These are phyloP conservation scores for Pythium biforme DNA, from an alignment of 352 stramenopile species.

Conservation along the genomic window DNA sequence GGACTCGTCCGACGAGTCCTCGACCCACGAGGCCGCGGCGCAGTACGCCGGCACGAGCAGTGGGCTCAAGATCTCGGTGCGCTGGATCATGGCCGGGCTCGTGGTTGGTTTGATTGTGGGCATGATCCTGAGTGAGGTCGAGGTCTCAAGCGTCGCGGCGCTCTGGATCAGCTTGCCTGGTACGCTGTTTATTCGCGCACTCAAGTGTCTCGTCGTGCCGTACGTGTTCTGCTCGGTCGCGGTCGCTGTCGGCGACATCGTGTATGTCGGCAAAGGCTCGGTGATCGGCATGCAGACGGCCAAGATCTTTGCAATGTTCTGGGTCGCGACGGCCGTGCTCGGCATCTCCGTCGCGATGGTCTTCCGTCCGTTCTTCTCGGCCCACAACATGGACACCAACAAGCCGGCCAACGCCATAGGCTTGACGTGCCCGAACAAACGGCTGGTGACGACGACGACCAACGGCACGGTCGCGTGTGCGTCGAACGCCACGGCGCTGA, in stretches of 20 bases:
- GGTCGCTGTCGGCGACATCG: conserved; percentile 66
- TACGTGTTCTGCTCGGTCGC: conserved; percentile 79
- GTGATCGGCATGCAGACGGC: conserved; percentile 61
- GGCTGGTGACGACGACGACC: conserved; percentile 24
- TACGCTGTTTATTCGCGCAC: conserved; percentile 64
- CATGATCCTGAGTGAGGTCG: conserved; percentile 44
- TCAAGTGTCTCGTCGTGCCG: conserved; percentile 69
- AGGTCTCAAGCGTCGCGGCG: conserved; percentile 37
- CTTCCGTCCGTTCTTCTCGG: conserved; percentile 53
- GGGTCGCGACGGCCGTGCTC: conserved; percentile 44
- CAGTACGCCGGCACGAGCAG: conserved; percentile 27
- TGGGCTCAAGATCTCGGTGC: conserved; percentile 42
- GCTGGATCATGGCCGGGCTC: conserved; percentile 49
- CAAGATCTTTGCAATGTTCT: conserved; percentile 53
- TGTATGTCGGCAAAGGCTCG: conserved; percentile 68
- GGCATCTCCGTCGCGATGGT: conserved; percentile 53
- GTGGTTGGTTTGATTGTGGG: conserved; percentile 45
- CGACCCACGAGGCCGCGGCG: not conserved
- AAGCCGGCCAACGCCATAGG: conserved; percentile 32
- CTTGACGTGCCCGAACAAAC: conserved; percentile 45
- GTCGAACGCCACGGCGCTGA: not conserved
- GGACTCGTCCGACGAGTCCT: not conserved
- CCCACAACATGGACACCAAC: conserved; percentile 5
- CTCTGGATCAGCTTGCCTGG: conserved; percentile 62
- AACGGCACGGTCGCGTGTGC: conserved; percentile 17